These are phyloP conservation scores for Dendrocalamus latiflorus DNA, from an alignment of 202 grass and related monocot species.

Conservation along the genomic window DNA sequence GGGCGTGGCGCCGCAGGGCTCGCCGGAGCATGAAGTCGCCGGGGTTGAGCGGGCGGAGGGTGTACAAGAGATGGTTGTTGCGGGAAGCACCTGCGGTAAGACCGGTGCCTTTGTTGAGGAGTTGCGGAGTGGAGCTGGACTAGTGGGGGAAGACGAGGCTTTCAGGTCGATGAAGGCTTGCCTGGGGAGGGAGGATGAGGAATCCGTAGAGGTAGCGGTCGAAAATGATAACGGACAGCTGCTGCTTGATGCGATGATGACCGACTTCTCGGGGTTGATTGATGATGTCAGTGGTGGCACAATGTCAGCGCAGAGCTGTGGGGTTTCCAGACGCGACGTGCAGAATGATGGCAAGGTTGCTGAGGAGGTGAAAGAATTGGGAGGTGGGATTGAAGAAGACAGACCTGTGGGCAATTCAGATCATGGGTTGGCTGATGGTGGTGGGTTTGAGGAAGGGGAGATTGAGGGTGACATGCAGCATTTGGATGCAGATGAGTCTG, in stretches of 20 bases:
- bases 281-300: conserved; percentile 20
- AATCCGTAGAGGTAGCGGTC: conserved; percentile 5
- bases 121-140: not conserved
- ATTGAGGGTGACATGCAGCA: conserved; percentile 59
- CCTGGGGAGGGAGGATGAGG: conserved; percentile 22
- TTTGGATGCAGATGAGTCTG: conserved; percentile 39
- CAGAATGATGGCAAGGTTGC: not conserved
- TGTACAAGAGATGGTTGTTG: not conserved
- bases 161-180: conserved; percentile 29
- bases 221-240: conserved; percentile 14
- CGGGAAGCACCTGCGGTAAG: not conserved
- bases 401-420: conserved; percentile 7
- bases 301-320: not conserved
- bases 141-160: conserved; percentile 21
- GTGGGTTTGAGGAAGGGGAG: conserved; percentile 76
- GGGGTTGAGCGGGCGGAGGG: not conserved
- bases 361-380: conserved; percentile 22
- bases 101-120: not conserved
- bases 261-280: conserved; percentile 51
- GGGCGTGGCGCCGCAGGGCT: not conserved
- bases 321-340: not conserved
- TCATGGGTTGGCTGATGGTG: conserved; percentile 15
- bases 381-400: not conserved
- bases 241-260: conserved; percentile 42
- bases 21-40: not conserved